phyloP scores from a whole-genome alignment of 306 rosid species.

The Argentina anserina region DNA sequence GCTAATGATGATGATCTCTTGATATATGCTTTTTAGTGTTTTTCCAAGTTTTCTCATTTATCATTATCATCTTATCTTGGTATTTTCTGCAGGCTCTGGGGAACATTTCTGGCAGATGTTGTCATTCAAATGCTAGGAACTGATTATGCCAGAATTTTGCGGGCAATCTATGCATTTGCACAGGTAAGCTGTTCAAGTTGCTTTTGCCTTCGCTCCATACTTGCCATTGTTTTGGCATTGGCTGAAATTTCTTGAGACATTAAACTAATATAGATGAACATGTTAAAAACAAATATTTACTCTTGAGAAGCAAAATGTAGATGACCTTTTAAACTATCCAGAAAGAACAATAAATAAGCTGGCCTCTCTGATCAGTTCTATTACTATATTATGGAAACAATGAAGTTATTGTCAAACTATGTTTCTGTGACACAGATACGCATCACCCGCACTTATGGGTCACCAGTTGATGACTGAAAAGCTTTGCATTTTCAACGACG shows the following conservation, averaged over 20 bases:
- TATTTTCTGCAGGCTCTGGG: slow-evolving; percentile 72
- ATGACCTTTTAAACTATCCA: background rate
- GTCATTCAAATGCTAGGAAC: slow-evolving; percentile 98
- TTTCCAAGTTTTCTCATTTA: background rate
- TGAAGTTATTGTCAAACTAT: background rate
- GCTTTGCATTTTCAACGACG: slow-evolving; percentile 8
- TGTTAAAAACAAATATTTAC: background rate
- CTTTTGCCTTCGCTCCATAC: background rate
- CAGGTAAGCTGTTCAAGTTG: slow-evolving; percentile 47
- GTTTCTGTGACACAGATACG: slow-evolving; percentile 51
- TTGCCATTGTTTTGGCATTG: background rate
- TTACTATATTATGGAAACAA: background rate
- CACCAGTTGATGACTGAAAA: slow-evolving; percentile 41
- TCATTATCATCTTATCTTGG: slow-evolving; percentile 24
- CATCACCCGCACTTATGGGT: slow-evolving; percentile 47
- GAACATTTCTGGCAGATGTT: slow-evolving; percentile 85
- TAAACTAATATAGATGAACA: background rate
- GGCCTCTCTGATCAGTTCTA: background rate
- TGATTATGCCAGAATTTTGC: slow-evolving; percentile 88
- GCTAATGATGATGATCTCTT: background rate
- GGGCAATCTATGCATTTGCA: slow-evolving; percentile 89
- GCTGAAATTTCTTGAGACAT: background rate
- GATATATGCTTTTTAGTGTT: slow-evolving; percentile 3
- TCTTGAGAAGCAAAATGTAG: background rate
- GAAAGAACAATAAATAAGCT: background rate